These are phyloP conservation scores for Cyclostephanos invisitatus DNA, from an alignment of 108 stramenopile genomes.

Conservation along the genomic window DNA sequence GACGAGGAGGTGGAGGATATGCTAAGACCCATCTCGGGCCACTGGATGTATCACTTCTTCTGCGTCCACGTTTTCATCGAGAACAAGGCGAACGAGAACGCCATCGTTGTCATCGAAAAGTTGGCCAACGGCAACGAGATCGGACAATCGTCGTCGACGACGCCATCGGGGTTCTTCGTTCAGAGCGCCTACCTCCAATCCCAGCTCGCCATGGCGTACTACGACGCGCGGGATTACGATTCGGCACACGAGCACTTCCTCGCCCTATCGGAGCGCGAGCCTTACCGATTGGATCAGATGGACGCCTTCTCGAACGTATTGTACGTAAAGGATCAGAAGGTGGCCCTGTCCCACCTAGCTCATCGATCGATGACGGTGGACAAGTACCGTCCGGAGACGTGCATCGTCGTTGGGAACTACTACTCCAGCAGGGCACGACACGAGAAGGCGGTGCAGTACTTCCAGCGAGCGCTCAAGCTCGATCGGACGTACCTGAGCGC, in stretches of 20 bases:
- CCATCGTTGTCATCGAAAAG: conserved; percentile 66
- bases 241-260: conserved; percentile 84
- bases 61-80: conserved; percentile 89
- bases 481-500: conserved; percentile 91
- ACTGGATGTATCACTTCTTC: conserved; percentile 92
- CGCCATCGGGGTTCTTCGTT: conserved; percentile 57
- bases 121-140: conserved; percentile 57
- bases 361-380: conserved; percentile 86
- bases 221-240: conserved; percentile 91
- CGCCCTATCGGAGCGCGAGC: conserved; percentile 70
- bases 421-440: conserved; percentile 94
- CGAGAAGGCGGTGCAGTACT: conserved; percentile 95
- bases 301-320: conserved; percentile 94
- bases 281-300: conserved; percentile 89
- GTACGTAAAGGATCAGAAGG: conserved; percentile 94
- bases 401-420: conserved; percentile 97
- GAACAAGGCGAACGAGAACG: conserved; percentile 83
- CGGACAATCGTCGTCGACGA: not conserved
- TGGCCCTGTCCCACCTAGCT: conserved; percentile 80
- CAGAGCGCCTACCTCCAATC: conserved; percentile 73
- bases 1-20: conserved; percentile 64
- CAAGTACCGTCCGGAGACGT: conserved; percentile 95
- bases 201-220: conserved; percentile 83
- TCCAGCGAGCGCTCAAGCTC: conserved; percentile 90
- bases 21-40: conserved; percentile 49